Conservation (phyloP, 331 rosid species). For the Arachis monticola region DNA sequence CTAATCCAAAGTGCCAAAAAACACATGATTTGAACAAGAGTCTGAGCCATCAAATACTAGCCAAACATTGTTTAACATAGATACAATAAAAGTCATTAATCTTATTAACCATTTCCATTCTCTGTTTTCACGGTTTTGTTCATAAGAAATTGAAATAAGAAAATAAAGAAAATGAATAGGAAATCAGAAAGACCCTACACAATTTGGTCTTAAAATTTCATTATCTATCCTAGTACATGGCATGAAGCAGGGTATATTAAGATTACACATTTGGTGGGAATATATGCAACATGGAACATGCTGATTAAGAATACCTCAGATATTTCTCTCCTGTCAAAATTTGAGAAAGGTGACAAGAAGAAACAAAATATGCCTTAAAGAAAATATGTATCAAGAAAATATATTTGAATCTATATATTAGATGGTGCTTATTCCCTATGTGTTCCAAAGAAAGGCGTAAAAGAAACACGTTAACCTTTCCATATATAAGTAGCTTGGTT, state of each 20-base stretch:
- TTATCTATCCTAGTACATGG: not conserved
- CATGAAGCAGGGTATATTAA: not conserved
- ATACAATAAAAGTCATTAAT: not conserved
- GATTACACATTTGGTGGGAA: not conserved
- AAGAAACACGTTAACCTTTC: slow-evolving; percentile 68
- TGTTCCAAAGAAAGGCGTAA: slow-evolving; percentile 17
- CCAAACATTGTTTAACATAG: not conserved
- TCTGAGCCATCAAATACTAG: not conserved
- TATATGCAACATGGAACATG: not conserved
- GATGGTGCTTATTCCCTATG: not conserved
- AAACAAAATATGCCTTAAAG: slow-evolving; percentile 9
- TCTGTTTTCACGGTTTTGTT: too few relatives aligned
- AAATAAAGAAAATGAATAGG: too few relatives aligned
- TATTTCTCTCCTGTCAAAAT: not conserved
- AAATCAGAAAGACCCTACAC: too few relatives aligned
- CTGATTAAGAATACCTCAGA: not conserved
- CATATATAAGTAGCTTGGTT: slow-evolving; percentile 75
- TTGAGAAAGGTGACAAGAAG: slow-evolving; percentile 6
- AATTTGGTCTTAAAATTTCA: not conserved
- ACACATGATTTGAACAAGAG: slow-evolving; percentile 16
- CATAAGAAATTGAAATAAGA: too few relatives aligned
- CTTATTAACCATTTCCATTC: too few relatives aligned
- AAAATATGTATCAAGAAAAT: not conserved
- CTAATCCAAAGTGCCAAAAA: slow-evolving; percentile 27
- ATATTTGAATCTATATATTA: slow-evolving; percentile 9